Evolutionary conservation across 768 basidiomycete species (phyloP), one percentile per base, ranked within the genome.

Genomic region (Boletus barrowsii): DNA sequence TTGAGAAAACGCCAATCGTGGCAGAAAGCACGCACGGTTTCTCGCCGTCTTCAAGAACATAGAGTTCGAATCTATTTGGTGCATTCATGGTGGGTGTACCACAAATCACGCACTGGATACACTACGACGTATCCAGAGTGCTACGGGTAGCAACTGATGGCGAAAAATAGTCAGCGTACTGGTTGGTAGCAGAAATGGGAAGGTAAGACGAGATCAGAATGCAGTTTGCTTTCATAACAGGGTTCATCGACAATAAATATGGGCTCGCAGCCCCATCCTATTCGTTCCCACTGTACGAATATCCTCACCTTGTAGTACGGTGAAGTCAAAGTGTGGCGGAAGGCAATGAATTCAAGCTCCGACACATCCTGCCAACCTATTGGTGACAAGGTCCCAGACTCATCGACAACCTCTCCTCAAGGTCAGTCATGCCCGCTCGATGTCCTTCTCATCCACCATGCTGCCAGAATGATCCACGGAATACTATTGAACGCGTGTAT

Each of bases 31-130:
- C 93, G 78, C 78, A 98, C 95, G 85, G 76, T 76, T 88, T 89
- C 77, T 99, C 95, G 67, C 88, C 91, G 63, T 98, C 94, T 18
- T 93, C 91, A 44, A 98, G 80, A 45, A 96, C 88, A 69, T 84
- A 97, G 60, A 91, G 79, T 73, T 97, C 94, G 66, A 86, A 90
- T 60, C 96, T 84, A 68, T 87, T 86, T n/a, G 93, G 94, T 43
- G 93, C 93, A 75, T 99, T 99, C 89, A 97, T 92, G 61, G 46
- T 32, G 26, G 41, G 46, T 57, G 44, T 42, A 51, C 51, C 33
- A 48, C 42, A 29, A 44, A 22, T 22, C 32, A 18, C 10, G 18
- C 35, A 14, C 49, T 51, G 47, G 41, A 36, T 32, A 36, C 30
- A 10, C 24, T 43, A 42, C 8, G 18, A 43, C 0, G 59, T 51